phyloP scores from a whole-genome alignment of 1,284 basidiomycete genomes.

The Heterobasidion occidentale region DNA sequence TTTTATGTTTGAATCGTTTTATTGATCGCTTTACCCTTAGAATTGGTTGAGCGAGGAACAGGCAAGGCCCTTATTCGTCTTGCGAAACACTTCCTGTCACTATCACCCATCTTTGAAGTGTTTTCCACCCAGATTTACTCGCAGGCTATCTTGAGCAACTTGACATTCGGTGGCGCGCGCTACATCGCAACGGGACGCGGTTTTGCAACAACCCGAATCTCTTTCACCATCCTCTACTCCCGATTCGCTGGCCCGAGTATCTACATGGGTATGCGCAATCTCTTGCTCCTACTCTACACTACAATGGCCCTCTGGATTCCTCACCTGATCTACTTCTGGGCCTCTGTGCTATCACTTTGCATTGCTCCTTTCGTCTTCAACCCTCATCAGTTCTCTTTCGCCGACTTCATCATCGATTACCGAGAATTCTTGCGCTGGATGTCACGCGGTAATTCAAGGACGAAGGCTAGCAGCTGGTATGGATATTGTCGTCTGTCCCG shows the following conservation, averaged over 20 bases:
- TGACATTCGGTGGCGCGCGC: constrained; percentile 92
- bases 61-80: constrained; percentile 90
- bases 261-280: constrained; percentile 92
- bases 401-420: constrained; percentile 97
- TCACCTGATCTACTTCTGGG: constrained; percentile 96
- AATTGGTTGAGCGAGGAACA: constrained; percentile 90
- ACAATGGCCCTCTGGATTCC: constrained; percentile 90
- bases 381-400: constrained; percentile 93
- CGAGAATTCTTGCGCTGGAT: constrained; percentile 97
- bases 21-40: constrained; percentile 28
- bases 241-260: constrained; percentile 97
- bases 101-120: constrained; percentile 94
- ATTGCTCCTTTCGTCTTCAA: constrained; percentile 96
- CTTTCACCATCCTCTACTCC: constrained; percentile 92
- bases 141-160: constrained; percentile 89
- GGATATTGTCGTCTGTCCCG: constrained; percentile 93
- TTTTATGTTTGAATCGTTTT: background rate
- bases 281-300: constrained; percentile 82
- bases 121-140: constrained; percentile 98
- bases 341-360: constrained; percentile 85
- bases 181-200: constrained; percentile 97
- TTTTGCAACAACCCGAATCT: constrained; percentile 92
- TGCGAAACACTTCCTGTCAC: constrained; percentile 89
- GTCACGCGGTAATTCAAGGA: constrained; percentile 92
- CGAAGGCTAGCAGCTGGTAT: constrained; percentile 96